These are phyloP conservation scores for Kodamaea kaohsiungensis DNA, from an alignment of 805 yeast genomes.

Conservation along the genomic window DNA sequence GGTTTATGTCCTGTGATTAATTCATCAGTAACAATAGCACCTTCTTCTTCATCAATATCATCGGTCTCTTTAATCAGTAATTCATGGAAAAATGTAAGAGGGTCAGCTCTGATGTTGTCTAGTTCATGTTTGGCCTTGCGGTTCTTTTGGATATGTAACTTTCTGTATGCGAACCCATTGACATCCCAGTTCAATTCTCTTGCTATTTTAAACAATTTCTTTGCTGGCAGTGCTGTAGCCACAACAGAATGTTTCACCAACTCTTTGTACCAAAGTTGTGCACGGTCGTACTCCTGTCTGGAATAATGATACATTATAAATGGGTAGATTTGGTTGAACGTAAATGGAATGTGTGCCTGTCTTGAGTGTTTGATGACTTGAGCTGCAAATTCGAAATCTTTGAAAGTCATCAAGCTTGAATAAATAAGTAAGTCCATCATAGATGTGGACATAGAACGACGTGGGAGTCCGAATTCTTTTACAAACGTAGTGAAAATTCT, in stretches of 20 bases:
- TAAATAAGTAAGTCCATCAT: constrained; percentile 32
- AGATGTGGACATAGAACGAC: constrained; percentile 20
- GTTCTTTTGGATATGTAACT: constrained; percentile 23
- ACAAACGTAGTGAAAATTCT: constrained; percentile 26
- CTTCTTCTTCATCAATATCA: constrained; percentile 7
- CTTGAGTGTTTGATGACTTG: constrained; percentile 27
- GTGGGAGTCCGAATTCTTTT: constrained; percentile 13
- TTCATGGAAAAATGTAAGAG: constrained; percentile 16
- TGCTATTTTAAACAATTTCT: constrained; percentile 32
- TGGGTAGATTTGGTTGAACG: constrained; percentile 42
- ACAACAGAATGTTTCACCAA: constrained; percentile 32
- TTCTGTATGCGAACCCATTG: constrained; percentile 34
- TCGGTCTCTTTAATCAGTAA: constrained; percentile 13
- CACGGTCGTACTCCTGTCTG: constrained; percentile 28
- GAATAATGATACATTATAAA: constrained; percentile 37
- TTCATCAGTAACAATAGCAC: constrained; percentile 21
- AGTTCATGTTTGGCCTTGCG: constrained; percentile 21
- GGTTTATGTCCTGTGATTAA: constrained; percentile 15
- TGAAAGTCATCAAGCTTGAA: constrained; percentile 31
- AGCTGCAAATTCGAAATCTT: constrained; percentile 37
- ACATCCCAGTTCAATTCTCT: constrained; percentile 37
- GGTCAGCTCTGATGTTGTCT: constrained; percentile 17
- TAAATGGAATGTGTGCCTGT: constrained; percentile 28
- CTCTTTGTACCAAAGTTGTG: constrained; percentile 39
- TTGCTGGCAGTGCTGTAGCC: constrained; percentile 30